Evolutionary conservation across 2,329 filamentous ascomycete species (phyloP), one percentile per base, ranked within the genome.

Genomic region (Pseudovirgaria hyperparasitica): DNA sequence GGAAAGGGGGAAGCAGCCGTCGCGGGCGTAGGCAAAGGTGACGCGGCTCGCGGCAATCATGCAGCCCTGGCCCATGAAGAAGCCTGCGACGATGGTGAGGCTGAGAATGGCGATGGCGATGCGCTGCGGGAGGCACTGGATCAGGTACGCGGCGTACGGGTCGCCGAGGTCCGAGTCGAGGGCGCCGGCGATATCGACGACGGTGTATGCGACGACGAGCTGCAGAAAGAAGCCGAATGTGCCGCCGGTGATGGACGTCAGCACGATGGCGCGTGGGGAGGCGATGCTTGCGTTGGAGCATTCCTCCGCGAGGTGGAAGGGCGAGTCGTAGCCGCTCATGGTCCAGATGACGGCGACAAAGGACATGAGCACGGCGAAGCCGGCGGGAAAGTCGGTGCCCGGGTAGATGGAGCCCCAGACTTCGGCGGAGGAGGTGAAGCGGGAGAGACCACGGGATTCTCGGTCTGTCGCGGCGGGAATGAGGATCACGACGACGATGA

Each of bases 301-400:
- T 50, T 84, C 77, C 44, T 84, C 77, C 4, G 72, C 67, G n/a
- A 82, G 52, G 52, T 82, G 77, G 48, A 82, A 82, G 0, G 76
- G 70, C 0, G 65, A 65, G 48, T 80, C 75, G 44, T 78, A 79
- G 21, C 74, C 72, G 62, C 65, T 45, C 60, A 74, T 75, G 5
- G 72, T 77, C 73, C 73, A 78, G 35, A 79, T 76, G 18, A 78
- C 74, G 16, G 67, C 65, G 22, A 79, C 66, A 46, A 82, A 84
- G 13, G 66, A 71, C 76, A 82, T 81, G 15, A 82, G 57, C 0
- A 82, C 63, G 0, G 72, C 67, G 12, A 82, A 57, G 11, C 77
- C 77, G 28, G 73, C 63, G 1, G 76, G 74, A 44, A 70, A 82
- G 23, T 73, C 67, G 1, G 76, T 82, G 14, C 68, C 65, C 29